Conservation (phyloP, 441 rosid genomes). For the Melianthus villosus region DNA sequence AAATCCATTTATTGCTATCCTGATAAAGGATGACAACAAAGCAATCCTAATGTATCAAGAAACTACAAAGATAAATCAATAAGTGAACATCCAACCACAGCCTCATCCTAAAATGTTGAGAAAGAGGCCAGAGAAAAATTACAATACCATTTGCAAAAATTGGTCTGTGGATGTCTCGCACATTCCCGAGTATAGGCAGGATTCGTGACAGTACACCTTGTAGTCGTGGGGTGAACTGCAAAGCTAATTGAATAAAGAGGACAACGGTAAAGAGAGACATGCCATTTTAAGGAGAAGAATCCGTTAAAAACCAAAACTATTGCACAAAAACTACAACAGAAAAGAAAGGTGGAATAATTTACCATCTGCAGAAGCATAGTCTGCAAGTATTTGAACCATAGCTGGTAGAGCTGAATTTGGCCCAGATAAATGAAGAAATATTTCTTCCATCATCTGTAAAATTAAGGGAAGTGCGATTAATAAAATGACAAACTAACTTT, state of each 20-base stretch:
- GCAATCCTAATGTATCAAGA: not conserved
- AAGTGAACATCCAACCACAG: slow-evolving; percentile 1
- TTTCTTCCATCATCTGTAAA: slow-evolving; percentile 93
- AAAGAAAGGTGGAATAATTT: slow-evolving; percentile 19
- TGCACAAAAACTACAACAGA: slow-evolving; percentile 8
- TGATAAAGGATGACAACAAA: slow-evolving; percentile 2
- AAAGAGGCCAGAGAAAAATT: not conserved
- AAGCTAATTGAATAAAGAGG: slow-evolving; percentile 44
- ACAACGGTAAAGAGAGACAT: no score
- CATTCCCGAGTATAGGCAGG: slow-evolving; percentile 79
- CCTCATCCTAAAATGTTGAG: not conserved
- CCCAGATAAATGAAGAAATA: slow-evolving; percentile 64
- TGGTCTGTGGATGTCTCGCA: slow-evolving; percentile 70
- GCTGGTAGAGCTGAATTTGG: slow-evolving; percentile 68
- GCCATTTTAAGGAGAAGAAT: no score
- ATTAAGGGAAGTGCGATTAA: slow-evolving; percentile 8
- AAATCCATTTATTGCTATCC: not conserved
- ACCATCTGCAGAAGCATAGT: slow-evolving; percentile 95
- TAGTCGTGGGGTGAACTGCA: slow-evolving; percentile 84
- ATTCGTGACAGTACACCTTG: slow-evolving; percentile 81
- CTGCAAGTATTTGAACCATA: slow-evolving; percentile 95
- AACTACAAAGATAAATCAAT: not conserved
- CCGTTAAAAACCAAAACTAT: no score
- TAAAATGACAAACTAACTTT: not conserved
- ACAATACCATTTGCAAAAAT: slow-evolving; percentile 84